Evolutionary conservation across 257 asterid genomes (phyloP), one percentile per base, ranked within the genome.

Genomic region (Solanum medicagineum): DNA sequence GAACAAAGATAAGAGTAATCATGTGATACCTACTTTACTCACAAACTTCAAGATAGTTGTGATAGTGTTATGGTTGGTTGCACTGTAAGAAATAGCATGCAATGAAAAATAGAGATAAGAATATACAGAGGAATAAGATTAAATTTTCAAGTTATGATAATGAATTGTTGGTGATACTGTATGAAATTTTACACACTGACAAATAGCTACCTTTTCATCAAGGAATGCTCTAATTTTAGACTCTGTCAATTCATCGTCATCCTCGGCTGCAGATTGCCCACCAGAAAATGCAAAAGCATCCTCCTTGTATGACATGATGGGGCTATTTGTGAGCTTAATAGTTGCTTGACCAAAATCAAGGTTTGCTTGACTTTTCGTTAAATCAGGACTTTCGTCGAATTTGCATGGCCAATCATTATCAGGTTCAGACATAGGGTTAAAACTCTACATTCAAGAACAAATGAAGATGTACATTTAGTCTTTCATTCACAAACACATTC

Each of bases 371-470:
- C 92, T 91, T 88, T 85, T 89, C 51, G 85, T 86, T 90, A 92
- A 85, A 84, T 89, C 96, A 6, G 94, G 94, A 86, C 93, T 95
- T 91, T 83, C 96, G 88, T 92, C 97, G 85, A 92, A 93, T 90
- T 93, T 93, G 94, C 92, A 91, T 16, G 86, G 81, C 98, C 95
- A 93, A 87, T 93, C 93, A 88, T 93, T 96, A 87, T 88, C 91
- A 54, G 99, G 98, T 84, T 95, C 99, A 79, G 92, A 87, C 94
- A 97, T 92, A 26, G 98, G 99, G 91, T 97, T 95, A 83, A 93
- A 95, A 90, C 98, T 97, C 99, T 97, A 83, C 32, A 56, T 57
- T 60, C 47, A 85, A 13, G 80, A 88, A 82, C 81, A 29, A 32
- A 24, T 8, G 24, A 60, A 83, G 57, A 77, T 68, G 15, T 29